Conservation (phyloP, 2,329 filamentous ascomycete genomes). For the Microsporum audouinii region DNA sequence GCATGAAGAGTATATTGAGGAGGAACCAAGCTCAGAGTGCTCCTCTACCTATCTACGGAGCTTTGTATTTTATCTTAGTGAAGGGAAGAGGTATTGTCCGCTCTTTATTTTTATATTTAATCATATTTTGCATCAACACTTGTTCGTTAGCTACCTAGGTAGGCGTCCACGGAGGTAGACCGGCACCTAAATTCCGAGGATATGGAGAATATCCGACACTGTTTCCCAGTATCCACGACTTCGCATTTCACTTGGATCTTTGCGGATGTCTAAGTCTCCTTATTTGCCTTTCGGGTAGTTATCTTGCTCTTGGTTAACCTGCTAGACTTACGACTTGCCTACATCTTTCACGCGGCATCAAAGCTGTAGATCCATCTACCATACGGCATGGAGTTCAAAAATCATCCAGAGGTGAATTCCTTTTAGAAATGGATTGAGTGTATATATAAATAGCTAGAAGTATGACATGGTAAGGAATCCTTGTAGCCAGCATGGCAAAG, state of each 20-base stretch:
- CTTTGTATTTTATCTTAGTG: neutral
- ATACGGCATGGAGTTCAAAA: neutral
- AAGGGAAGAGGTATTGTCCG: neutral
- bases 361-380: slow-evolving; percentile 1
- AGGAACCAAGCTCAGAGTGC: neutral
- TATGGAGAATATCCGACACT: slow-evolving; percentile 2
- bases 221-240: neutral
- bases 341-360: neutral
- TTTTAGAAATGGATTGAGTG: neutral
- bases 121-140: too few relatives aligned
- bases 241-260: slow-evolving; percentile 2
- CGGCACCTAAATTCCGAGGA: slow-evolving; percentile 1
- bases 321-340: neutral
- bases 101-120: neutral
- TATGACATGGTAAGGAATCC: neutral
- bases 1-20: neutral
- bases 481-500: neutral
- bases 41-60: neutral
- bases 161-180: neutral
- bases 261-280: neutral
- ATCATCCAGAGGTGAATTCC: neutral
- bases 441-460: slow-evolving; percentile 1
- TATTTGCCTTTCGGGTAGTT: neutral
- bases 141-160: too few relatives aligned
- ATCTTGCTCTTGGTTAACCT: neutral